These are phyloP conservation scores for Trichoderma virens DNA, from an alignment of 495 filamentous ascomycete genomes.

Conservation along the genomic window DNA sequence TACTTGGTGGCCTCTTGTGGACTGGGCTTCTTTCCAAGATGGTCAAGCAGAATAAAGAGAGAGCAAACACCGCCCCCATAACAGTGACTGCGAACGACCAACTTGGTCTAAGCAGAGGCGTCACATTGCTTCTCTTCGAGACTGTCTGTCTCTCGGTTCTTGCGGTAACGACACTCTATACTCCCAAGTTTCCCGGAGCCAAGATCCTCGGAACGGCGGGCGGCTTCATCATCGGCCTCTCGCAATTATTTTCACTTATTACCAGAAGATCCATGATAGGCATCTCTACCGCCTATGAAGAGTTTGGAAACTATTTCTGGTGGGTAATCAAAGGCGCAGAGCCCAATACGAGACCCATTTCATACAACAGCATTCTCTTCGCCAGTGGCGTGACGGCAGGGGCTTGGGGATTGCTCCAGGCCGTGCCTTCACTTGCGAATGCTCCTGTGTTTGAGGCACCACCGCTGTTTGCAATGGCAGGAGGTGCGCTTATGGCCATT, in stretches of 20 bases:
- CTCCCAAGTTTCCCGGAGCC: conserved; percentile 22
- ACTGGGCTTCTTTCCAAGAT: conserved; percentile 22
- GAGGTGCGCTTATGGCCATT: conserved; percentile 43
- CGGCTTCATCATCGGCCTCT: conserved; percentile 40
- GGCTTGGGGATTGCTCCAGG: conserved; percentile 24
- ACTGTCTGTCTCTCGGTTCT: conserved; percentile 22
- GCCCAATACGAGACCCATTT: conserved; percentile 17
- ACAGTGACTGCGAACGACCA: conserved; percentile 26
- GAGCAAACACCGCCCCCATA: conserved; percentile 10
- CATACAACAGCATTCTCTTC: conserved; percentile 33
- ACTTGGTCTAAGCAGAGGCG: conserved; percentile 22
- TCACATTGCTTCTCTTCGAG: conserved; percentile 24
- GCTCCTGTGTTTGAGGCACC: conserved; percentile 18
- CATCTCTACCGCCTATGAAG: conserved; percentile 44
- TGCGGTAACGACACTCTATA: conserved; percentile 20
- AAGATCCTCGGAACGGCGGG: conserved; percentile 33
- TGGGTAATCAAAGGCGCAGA: conserved; percentile 22
- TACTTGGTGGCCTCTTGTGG: conserved; percentile 37
- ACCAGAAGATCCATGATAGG: conserved; percentile 38
- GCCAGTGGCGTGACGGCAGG: conserved; percentile 36
- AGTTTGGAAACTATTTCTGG: conserved; percentile 41
- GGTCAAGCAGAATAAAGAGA: conserved; percentile 14
- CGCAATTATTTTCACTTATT: conserved; percentile 39
- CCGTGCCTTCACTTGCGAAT: conserved; percentile 21
- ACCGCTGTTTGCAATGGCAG: conserved; percentile 31